Evolutionary conservation across 192 early-diverging fungal species (phyloP).

Genomic region (Coemansia sp.): DNA sequence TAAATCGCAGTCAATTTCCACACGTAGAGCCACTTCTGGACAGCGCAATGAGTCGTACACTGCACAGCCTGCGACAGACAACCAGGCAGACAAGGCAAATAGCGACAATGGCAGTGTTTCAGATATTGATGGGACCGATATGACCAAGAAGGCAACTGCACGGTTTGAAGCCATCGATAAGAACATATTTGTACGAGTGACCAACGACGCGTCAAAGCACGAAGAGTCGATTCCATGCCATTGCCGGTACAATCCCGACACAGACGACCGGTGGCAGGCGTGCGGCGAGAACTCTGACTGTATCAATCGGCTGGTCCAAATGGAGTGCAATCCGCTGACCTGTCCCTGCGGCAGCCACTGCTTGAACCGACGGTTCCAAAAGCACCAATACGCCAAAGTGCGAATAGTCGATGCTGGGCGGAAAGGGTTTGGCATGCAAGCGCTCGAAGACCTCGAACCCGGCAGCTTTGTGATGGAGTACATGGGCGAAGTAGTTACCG

Average conservation of each 20-base stretch:
- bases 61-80: slow-evolving; percentile 7
- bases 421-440: slow-evolving; percentile 93
- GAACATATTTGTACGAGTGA: slow-evolving; percentile 47
- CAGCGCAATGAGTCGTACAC: slow-evolving; percentile 1
- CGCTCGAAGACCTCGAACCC: slow-evolving; percentile 66
- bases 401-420: slow-evolving; percentile 86
- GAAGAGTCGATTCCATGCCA: slow-evolving; percentile 49
- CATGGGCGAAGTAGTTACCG: slow-evolving; percentile 90
- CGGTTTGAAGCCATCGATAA: slow-evolving; percentile 42
- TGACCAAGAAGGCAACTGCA: slow-evolving; percentile 24
- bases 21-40: slow-evolving; percentile 4
- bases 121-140: slow-evolving; percentile 29
- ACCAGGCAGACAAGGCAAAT: slow-evolving; percentile 6
- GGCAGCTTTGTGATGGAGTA: slow-evolving; percentile 96
- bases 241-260: slow-evolving; percentile 33
- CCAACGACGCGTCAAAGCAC: slow-evolving; percentile 35
- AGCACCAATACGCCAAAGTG: slow-evolving; percentile 77
- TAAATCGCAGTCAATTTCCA: background rate
- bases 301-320: slow-evolving; percentile 88
- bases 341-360: slow-evolving; percentile 89
- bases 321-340: slow-evolving; percentile 87
- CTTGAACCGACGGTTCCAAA: slow-evolving; percentile 87
- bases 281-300: slow-evolving; percentile 89
- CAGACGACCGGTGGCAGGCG: slow-evolving; percentile 63
- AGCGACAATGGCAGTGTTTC: background rate